Conservation (phyloP, 2,329 filamentous ascomycete genomes). For the Diaporthe batatas region DNA sequence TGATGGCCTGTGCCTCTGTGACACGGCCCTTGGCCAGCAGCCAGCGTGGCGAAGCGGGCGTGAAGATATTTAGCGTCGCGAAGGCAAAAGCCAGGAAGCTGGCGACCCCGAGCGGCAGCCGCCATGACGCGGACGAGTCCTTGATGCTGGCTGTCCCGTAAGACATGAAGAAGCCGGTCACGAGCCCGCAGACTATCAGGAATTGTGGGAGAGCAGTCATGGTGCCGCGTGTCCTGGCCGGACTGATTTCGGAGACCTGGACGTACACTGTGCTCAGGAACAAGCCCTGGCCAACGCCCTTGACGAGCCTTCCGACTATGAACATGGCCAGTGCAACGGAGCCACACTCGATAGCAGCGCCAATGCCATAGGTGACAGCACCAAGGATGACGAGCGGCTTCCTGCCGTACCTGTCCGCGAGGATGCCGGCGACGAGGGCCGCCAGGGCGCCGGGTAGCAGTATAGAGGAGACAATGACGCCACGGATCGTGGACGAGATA, state of each 20-base stretch:
- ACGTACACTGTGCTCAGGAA: conserved; percentile 65
- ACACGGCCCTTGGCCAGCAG: conserved; percentile 58
- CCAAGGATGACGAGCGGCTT: conserved; percentile 66
- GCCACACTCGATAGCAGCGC: conserved; percentile 58
- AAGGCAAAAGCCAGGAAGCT: conserved; percentile 53
- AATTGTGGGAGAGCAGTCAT: conserved; percentile 68
- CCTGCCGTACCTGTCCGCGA: conserved; percentile 67
- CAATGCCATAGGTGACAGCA: conserved; percentile 64
- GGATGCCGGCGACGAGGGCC: conserved; percentile 68
- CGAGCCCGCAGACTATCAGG: conserved; percentile 64
- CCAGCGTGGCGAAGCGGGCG: conserved; percentile 69
- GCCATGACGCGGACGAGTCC: conserved; percentile 65
- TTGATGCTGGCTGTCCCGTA: conserved; percentile 65
- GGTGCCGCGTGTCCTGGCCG: conserved; percentile 62
- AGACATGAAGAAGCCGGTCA: conserved; percentile 70
- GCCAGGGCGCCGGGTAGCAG: conserved; percentile 71
- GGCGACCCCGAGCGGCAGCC: conserved; percentile 62
- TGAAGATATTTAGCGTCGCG: conserved; percentile 49
- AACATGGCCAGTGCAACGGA: conserved; percentile 61
- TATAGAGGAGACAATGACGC: conserved; percentile 71
- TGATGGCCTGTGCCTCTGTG: conserved; percentile 58
- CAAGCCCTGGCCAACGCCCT: conserved; percentile 70
- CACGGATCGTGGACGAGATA: conserved; percentile 68
- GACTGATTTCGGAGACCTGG: conserved; percentile 68
- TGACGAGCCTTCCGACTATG: conserved; percentile 66